phyloP scores from a whole-genome alignment of 1,284 basidiomycete genomes.

The Dichomitus squalens region DNA sequence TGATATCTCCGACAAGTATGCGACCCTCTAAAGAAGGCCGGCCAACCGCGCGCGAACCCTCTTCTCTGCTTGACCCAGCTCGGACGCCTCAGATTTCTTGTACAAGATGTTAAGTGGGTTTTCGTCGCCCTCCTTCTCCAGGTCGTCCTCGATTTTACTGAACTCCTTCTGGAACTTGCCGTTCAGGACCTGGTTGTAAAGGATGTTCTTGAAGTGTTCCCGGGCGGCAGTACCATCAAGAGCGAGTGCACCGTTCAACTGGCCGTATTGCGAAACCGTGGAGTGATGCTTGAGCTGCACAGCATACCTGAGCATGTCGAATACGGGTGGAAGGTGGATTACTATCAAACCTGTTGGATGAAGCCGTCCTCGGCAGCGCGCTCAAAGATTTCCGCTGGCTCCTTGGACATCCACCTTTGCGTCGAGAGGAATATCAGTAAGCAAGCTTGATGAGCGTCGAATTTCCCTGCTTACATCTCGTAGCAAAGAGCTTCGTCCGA shows the following conservation, averaged over 20 bases:
- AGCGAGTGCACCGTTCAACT: constrained; percentile 57
- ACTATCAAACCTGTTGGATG: constrained; percentile 48
- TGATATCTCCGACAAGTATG: not conserved
- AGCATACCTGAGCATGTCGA: not conserved
- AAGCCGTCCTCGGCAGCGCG: constrained; percentile 69
- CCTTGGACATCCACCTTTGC: constrained; percentile 71
- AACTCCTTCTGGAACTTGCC: constrained; percentile 63
- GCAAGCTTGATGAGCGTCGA: too few species aligned
- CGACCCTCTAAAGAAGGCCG: constrained; percentile 38
- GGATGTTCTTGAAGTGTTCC: constrained; percentile 58
- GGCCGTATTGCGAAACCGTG: constrained; percentile 62
- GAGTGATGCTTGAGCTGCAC: constrained; percentile 62
- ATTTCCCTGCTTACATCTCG: constrained; percentile 50
- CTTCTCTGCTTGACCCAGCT: constrained; percentile 61
- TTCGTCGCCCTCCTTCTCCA: constrained; percentile 58
- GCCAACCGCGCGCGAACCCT: constrained; percentile 54
- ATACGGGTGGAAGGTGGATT: not conserved
- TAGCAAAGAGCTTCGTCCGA: constrained; percentile 70
- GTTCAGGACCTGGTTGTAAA: constrained; percentile 61
- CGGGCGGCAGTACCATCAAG: constrained; percentile 53
- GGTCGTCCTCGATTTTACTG: constrained; percentile 54
- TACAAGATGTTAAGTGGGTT: constrained; percentile 63
- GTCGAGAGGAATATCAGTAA: not conserved
- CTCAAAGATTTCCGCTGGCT: constrained; percentile 73
- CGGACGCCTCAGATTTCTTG: constrained; percentile 49